Evolutionary conservation across 768 basidiomycete genomes (phyloP).

Genomic region (Tricholoma hemisulphureum): DNA sequence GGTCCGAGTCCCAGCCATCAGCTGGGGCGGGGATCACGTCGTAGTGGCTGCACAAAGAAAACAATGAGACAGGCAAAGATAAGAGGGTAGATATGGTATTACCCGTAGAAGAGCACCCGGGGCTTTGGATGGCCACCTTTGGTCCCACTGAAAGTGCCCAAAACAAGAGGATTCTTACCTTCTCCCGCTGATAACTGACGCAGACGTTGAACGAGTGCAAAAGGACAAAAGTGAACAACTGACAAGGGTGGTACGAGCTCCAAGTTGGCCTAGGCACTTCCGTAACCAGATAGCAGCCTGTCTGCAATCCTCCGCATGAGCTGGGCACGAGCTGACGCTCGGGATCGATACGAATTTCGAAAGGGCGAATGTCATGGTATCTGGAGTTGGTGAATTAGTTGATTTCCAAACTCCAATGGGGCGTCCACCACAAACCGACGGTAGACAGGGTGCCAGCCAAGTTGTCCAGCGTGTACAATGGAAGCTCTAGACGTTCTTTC

Average conservation of each 20-base stretch:
- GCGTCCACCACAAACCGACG: conserved; percentile 11
- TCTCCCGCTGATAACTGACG: conserved; percentile 72
- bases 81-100: conserved; percentile 14
- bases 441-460: neutral
- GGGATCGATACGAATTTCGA: conserved; percentile 86
- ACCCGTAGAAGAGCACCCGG: conserved; percentile 91
- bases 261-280: conserved; percentile 84
- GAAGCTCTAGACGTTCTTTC: conserved; percentile 18
- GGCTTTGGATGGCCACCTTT: conserved; percentile 58
- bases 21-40: conserved; percentile 87
- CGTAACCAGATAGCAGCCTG: conserved; percentile 93
- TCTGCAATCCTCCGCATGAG: conserved; percentile 81
- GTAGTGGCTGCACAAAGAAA: conserved; percentile 65
- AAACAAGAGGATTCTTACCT: conserved; percentile 80
- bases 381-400: conserved; percentile 32
- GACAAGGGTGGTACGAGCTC: conserved; percentile 78
- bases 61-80: neutral
- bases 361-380: conserved; percentile 75
- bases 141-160: conserved; percentile 81
- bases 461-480: conserved; percentile 1
- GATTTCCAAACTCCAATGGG: neutral
- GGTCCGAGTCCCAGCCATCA: conserved; percentile 78
- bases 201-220: neutral
- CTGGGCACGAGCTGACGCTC: conserved; percentile 71
- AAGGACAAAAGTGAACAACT: conserved; percentile 18